Conservation (phyloP, 495 filamentous ascomycete species). For the Podospora fimiseda region DNA sequence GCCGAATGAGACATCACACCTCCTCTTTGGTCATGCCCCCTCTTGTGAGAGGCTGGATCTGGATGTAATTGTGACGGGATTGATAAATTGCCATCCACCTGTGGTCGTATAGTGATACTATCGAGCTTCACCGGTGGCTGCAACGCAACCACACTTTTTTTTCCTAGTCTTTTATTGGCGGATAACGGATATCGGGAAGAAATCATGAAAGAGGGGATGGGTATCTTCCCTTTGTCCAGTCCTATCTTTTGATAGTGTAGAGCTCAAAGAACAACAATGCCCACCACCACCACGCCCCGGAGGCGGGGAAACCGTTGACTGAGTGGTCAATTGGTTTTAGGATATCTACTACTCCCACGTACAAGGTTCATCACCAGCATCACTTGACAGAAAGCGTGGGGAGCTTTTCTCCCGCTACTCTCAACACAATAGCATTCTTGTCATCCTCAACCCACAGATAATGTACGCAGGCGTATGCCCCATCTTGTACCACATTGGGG, state of each 20-base stretch:
- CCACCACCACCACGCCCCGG: not conserved
- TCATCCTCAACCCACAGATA: not conserved
- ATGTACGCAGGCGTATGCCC: not conserved
- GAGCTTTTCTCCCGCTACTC: not conserved
- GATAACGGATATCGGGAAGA: not conserved
- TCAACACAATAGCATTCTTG: not conserved
- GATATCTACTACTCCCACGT: too few relatives aligned
- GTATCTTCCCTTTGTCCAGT: not conserved
- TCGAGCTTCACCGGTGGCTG: constrained; percentile 15
- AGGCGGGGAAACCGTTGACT: not conserved
- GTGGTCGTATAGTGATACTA: not conserved
- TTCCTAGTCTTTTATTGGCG: constrained; percentile 3
- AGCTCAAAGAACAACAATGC: not conserved
- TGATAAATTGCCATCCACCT: constrained; percentile 8
- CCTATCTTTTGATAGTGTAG: not conserved
- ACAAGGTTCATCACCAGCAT: not conserved
- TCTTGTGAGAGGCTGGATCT: constrained; percentile 15
- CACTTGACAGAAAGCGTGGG: not conserved
- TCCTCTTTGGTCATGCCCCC: constrained; percentile 1
- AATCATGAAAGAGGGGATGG: not conserved
- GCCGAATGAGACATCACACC: not conserved
- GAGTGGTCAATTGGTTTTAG: too few relatives aligned
- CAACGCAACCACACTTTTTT: constrained; percentile 14
- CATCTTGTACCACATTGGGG: not conserved
- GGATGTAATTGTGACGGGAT: constrained; percentile 8